Base-by-base conservation (phyloP, 2,329 filamentous ascomycete species). In the Alternaria incomplexa region DNA sequence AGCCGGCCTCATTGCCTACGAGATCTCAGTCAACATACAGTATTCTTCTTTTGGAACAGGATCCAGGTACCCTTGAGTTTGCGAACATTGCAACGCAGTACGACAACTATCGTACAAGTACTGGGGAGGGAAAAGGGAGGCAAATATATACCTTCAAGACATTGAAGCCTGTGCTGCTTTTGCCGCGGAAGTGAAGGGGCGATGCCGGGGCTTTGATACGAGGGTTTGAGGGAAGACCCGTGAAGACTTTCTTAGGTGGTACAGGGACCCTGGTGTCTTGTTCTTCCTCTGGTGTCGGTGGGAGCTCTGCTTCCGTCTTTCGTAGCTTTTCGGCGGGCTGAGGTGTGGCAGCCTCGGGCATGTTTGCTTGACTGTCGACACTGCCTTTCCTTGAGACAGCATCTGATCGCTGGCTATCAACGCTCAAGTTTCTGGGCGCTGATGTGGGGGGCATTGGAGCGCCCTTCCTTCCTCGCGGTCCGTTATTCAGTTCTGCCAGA, bases 141-240 rank as follows among this genome's bases (percentile, higher is more conserved):
- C 72, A 59, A 26, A 72, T 70, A 70, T 72, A 65, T 75, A 79
- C 77, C 70, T 79, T 77, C 65, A 80, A 66, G 30, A 79, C 69
- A 55, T 77, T 75, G 59, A 80, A 78, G 30, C 77, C 75, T 13
- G 77, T 78, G 60, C 73, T 79, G 61, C 79, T 80, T 62, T 80
- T 80, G 20, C 77, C 76, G 11, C 76, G 75, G 40, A 66, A 58
- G 53, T 79, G 77, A 56, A 75, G 72, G 40, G 71, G 68, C 23
- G 69, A 69, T 10, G 54, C 58, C 36, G 60, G 73, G 30, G 59
- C 63, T 57, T 69, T 72, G 46, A 66, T 60, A 36, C 73, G 71
- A n/a, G 76, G 75, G 46, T 76, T 77, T 3, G 74, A 73, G 1
- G 76, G 75, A 26, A 76, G 67, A 22, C 76, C 75, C 15, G 65